Conservation (phyloP, 345 rosid species). For the Eucalyptus viminalis region DNA sequence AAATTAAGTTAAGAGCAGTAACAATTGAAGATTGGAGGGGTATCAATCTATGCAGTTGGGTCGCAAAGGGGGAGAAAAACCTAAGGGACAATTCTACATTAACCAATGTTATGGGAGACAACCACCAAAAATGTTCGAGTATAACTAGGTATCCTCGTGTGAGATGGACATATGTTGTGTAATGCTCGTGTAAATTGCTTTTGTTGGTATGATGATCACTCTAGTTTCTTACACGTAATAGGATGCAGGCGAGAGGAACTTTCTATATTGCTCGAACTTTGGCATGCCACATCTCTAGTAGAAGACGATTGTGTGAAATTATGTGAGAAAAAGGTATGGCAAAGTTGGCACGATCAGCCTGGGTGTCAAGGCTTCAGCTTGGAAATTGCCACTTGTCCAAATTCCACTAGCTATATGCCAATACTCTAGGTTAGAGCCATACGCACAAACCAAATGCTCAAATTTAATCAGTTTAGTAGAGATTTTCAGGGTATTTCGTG, state of each 20-base stretch:
- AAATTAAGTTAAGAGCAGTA: neutral
- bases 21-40: neutral
- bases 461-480: neutral
- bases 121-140: neutral
- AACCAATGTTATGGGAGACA: neutral
- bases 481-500: neutral
- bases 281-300: neutral
- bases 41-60: neutral
- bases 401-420: neutral
- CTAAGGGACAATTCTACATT: neutral
- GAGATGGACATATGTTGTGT: neutral
- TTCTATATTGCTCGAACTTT: neutral
- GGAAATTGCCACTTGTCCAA: neutral
- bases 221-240: neutral
- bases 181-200: neutral
- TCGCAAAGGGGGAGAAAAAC: neutral
- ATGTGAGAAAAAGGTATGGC: neutral
- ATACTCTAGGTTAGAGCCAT: neutral
- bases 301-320: neutral
- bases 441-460: neutral
- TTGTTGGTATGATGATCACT: neutral
- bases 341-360: neutral
- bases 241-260: neutral
- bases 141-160: neutral
- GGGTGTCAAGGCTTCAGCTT: neutral